Percentiles rank a stretch among this genome's conserved stretches.
phyloP scores from a whole-genome alignment of 208 protist species.

The Acanthamoeba royreba region DNA sequence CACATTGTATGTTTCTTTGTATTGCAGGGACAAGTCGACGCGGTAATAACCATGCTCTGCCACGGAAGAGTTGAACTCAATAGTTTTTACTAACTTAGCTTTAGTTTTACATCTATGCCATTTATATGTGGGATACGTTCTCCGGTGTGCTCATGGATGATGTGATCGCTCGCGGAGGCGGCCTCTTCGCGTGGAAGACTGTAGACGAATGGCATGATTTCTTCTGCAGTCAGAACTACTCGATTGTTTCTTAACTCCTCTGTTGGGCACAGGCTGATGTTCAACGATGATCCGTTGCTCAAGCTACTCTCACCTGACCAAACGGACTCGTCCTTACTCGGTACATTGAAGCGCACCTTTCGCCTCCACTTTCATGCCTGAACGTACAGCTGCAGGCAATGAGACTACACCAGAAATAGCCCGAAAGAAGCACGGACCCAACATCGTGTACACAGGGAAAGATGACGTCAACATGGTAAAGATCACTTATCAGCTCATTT shows the following conservation, averaged over 20 bases:
- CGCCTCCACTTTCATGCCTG: neutral
- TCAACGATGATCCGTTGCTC: neutral
- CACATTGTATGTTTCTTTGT: neutral
- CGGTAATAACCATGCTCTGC: neutral
- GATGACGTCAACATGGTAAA: neutral
- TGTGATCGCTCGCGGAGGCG: neutral
- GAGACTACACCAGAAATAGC: constrained; percentile 27
- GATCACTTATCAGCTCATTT: too few species aligned
- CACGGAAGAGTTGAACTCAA: neutral
- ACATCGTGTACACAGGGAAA: constrained; percentile 39
- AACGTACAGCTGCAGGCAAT: neutral
- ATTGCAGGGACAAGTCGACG: neutral
- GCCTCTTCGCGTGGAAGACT: neutral
- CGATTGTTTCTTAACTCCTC: neutral
- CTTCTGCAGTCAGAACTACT: neutral
- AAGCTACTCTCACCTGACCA: neutral
- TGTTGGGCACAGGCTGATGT: neutral
- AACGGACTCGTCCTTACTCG: neutral
- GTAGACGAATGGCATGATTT: constrained; percentile 19
- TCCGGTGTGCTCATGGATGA: neutral
- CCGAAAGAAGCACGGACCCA: neutral
- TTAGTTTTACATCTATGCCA: neutral
- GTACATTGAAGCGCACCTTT: neutral
- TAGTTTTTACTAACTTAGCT: neutral
- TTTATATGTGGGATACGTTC: neutral